Percentiles rank a stretch among this genome's conserved stretches.
phyloP scores from a whole-genome alignment of 2,329 filamentous ascomycete species.

The Sordariomycetes sp. region DNA sequence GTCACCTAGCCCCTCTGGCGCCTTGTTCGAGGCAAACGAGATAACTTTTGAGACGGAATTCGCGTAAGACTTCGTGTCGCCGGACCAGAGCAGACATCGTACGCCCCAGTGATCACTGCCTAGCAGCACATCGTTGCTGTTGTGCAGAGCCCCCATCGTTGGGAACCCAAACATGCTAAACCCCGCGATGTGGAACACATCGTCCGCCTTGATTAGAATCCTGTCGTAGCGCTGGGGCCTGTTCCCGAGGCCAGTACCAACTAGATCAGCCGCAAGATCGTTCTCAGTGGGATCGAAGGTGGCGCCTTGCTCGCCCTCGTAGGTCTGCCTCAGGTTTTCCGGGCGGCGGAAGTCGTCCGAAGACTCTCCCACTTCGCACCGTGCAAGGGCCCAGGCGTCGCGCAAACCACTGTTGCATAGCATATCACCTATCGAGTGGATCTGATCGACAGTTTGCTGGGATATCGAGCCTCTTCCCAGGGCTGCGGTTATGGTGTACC shows the following conservation, averaged over 20 bases:
- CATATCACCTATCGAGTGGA: constrained; percentile 30
- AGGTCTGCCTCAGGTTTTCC: constrained; percentile 18
- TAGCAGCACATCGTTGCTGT: constrained; percentile 10
- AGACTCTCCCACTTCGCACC: constrained; percentile 26
- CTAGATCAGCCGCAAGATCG: constrained; percentile 35
- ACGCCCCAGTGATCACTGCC: constrained; percentile 49
- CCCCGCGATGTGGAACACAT: constrained; percentile 20
- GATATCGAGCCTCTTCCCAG: constrained; percentile 40
- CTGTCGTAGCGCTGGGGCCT: constrained; percentile 54
- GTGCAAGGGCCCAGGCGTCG: constrained; percentile 37
- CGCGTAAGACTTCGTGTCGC: background rate
- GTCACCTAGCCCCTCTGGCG: constrained; percentile 16
- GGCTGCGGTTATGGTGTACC: constrained; percentile 37
- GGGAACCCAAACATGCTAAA: constrained; percentile 47
- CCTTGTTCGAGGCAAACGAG: constrained; percentile 18
- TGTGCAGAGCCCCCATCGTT: constrained; percentile 9
- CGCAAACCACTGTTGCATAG: constrained; percentile 30
- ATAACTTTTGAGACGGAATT: constrained; percentile 5
- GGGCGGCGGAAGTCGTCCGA: constrained; percentile 14
- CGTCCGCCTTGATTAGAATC: constrained; percentile 36
- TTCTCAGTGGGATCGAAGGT: constrained; percentile 51
- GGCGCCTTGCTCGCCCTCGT: constrained; percentile 48
- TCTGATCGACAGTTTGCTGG: constrained; percentile 23
- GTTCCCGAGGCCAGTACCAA: constrained; percentile 30
- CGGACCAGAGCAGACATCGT: constrained; percentile 23